Evolutionary conservation across 169 alveolate genomes (phyloP), one percentile per base, ranked within the genome.

Genomic region (Plasmodium cynomolgi): DNA sequence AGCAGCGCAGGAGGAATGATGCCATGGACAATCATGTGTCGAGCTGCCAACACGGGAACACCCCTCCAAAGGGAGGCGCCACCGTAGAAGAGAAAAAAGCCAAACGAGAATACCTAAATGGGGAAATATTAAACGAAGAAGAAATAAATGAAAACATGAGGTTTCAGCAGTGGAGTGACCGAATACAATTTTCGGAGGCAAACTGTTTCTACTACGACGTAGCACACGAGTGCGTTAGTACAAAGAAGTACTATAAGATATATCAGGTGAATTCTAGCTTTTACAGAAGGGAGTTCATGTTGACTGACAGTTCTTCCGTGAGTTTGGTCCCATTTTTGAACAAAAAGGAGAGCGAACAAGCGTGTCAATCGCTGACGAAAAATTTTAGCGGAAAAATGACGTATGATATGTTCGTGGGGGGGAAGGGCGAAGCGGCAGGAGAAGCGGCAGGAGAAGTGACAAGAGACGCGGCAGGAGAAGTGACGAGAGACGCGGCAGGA

Each of bases 121-220:
- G 94, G 6, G 94, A 90, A 80, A 79, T 90, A 54, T 41, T 90
- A 34, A 90, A 23, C 23, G 94, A 90, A 90, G 94, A 90, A 26
- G 94, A 90, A 68, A 90, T 90, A 58, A 90, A 90, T n/a, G 90
- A 90, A 20, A 84, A 90, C 54, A 90, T 90, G 94, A 80, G 50
- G 41, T 90, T 90, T 90, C 94, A 90, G 15, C 94, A 90, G 20
- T 90, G 94, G 94, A 79, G 90, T 80, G 94, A 90, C 37, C 81
- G 90, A 62, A 15, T 79, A 9, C 41, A 79, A 13, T 15, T 56
- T n/a, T 90, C 94, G 31, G 29, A 80, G 3, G 84, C 56, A 44
- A 44, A 90, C 31, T 0, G 3, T 9, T 80, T 58, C 34, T 90
- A 23, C 73, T 90, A 90, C 37, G 94, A 90, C 56, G 73, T 41